These are phyloP conservation scores for Aspergillus sp. DNA, from an alignment of 2,329 filamentous ascomycete genomes.

Conservation along the genomic window DNA sequence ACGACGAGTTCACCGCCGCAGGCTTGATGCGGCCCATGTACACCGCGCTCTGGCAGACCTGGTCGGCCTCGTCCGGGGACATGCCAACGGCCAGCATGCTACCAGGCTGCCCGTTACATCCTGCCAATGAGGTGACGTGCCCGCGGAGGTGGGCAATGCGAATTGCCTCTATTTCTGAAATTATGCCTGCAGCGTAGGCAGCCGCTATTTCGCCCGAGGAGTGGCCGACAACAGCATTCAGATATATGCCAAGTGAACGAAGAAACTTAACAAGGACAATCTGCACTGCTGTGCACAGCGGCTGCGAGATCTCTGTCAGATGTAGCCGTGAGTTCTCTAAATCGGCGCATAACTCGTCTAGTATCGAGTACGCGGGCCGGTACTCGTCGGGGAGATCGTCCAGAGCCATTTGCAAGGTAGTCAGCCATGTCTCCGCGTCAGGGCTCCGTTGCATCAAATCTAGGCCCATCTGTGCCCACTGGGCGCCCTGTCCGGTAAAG, in stretches of 20 bases:
- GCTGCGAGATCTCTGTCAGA: slow-evolving; percentile 23
- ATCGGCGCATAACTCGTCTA: slow-evolving; percentile 18
- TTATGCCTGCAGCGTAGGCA: slow-evolving; percentile 49
- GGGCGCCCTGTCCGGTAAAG: slow-evolving; percentile 34
- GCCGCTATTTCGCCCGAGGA: slow-evolving; percentile 54
- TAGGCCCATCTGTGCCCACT: slow-evolving; percentile 32
- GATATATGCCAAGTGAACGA: slow-evolving; percentile 30
- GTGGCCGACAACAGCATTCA: slow-evolving; percentile 47
- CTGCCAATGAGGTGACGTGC: slow-evolving; percentile 24
- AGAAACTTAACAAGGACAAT: slow-evolving; percentile 28
- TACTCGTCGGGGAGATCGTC: slow-evolving; percentile 19
- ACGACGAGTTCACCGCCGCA: slow-evolving; percentile 42
- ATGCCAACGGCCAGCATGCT: slow-evolving; percentile 52
- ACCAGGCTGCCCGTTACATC: slow-evolving; percentile 27
- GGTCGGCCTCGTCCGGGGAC: slow-evolving; percentile 35
- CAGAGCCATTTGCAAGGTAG: slow-evolving; percentile 13
- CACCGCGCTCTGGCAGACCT: slow-evolving; percentile 22
- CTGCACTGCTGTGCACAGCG: slow-evolving; percentile 28
- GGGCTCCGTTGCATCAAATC: slow-evolving; percentile 14
- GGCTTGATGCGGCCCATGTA: slow-evolving; percentile 31
- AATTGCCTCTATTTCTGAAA: slow-evolving; percentile 46
- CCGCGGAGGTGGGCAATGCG: slow-evolving; percentile 49
- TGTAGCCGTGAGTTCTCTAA: slow-evolving; percentile 15
- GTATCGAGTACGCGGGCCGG: slow-evolving; percentile 23
- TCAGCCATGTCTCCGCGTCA: slow-evolving; percentile 16